Evolutionary conservation across 2,329 filamentous ascomycete species (phyloP).

Genomic region (Magnaporthiopsis rhizophila): DNA sequence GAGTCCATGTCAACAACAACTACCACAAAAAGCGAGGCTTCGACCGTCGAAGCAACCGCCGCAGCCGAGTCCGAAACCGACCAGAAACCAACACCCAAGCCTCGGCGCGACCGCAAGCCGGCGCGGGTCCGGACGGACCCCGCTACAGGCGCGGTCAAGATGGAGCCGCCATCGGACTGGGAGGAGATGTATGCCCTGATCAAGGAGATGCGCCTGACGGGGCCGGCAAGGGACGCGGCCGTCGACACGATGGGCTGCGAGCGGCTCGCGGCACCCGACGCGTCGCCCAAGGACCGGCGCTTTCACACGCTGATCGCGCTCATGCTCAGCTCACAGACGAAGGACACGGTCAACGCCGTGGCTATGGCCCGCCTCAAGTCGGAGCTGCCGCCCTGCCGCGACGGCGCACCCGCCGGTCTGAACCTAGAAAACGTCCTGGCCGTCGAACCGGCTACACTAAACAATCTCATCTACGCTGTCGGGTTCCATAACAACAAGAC

Average conservation of each 20-base stretch:
- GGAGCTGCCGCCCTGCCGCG: slow-evolving; percentile 50
- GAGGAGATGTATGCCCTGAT: slow-evolving; percentile 71
- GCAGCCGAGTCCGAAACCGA: neutral
- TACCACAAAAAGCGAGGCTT: neutral
- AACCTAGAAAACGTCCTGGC: slow-evolving; percentile 71
- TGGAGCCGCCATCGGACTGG: slow-evolving; percentile 70
- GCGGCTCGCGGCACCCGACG: slow-evolving; percentile 50
- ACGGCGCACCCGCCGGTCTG: slow-evolving; percentile 44
- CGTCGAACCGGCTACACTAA: slow-evolving; percentile 55
- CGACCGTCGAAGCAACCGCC: slow-evolving; percentile 29
- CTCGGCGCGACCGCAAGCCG: slow-evolving; percentile 19
- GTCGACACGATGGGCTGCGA: slow-evolving; percentile 99
- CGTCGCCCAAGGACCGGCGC: slow-evolving; percentile 50
- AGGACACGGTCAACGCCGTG: slow-evolving; percentile 81
- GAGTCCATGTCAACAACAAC: neutral
- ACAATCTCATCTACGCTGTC: slow-evolving; percentile 72
- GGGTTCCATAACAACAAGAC: slow-evolving; percentile 97
- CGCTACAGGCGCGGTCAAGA: slow-evolving; percentile 22
- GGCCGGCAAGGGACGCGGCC: slow-evolving; percentile 61
- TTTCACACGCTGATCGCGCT: slow-evolving; percentile 82
- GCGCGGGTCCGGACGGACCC: slow-evolving; percentile 14
- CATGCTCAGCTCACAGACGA: slow-evolving; percentile 90
- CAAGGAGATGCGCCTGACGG: slow-evolving; percentile 63
- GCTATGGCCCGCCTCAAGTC: slow-evolving; percentile 74
- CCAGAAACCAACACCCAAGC: neutral